Percentiles rank a stretch among this genome's conserved stretches.
phyloP scores from a whole-genome alignment of 805 yeast species.

The Candida boleticola region DNA sequence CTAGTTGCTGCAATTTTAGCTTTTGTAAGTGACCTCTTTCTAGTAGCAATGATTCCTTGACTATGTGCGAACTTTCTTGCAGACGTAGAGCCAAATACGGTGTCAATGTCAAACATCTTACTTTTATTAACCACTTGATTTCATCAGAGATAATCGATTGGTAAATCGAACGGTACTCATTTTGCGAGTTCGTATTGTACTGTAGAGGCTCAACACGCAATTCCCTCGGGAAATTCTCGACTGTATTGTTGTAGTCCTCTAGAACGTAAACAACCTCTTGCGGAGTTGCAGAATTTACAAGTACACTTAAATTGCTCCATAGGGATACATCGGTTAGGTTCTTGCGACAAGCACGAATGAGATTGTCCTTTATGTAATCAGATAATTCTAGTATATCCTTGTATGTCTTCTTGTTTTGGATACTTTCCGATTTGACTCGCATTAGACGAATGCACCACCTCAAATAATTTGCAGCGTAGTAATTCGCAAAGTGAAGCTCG shows the following conservation, averaged over 20 bases:
- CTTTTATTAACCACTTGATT: conserved; percentile 2
- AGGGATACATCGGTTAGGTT: conserved; percentile 21
- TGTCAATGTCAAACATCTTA: neutral
- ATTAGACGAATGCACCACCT: conserved; percentile 24
- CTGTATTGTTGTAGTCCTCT: conserved; percentile 9
- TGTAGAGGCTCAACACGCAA: neutral
- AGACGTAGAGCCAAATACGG: neutral
- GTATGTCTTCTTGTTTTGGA: neutral
- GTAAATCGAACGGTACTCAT: neutral
- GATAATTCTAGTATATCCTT: neutral
- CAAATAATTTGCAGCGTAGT: conserved; percentile 34
- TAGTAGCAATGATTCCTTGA: neutral
- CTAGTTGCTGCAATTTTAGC: neutral
- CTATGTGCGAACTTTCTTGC: neutral
- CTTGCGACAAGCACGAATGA: conserved; percentile 12
- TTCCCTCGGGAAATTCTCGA: neutral
- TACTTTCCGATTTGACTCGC: neutral
- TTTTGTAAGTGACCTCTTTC: neutral
- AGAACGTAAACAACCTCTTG: conserved; percentile 2
- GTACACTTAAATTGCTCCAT: conserved; percentile 18
- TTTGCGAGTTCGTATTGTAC: neutral
- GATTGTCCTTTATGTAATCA: neutral
- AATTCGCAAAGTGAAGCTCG: conserved; percentile 37
- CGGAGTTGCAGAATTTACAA: neutral
- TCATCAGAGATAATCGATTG: neutral